phyloP scores from a whole-genome alignment of 257 asterid genomes.

The Solanum ossicruentum region DNA sequence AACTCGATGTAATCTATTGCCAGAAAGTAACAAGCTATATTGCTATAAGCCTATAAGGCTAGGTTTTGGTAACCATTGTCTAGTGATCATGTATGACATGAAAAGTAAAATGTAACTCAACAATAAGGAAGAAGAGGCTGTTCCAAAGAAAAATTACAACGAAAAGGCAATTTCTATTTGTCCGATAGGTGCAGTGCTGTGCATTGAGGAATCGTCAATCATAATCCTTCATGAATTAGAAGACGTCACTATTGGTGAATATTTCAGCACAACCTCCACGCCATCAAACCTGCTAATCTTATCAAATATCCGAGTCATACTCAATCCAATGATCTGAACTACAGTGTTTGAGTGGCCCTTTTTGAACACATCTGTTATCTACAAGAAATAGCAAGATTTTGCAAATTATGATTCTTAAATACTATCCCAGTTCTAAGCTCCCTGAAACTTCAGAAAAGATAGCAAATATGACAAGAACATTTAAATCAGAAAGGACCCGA shows the following conservation, averaged over 20 bases:
- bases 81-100: neutral
- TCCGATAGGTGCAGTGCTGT: neutral
- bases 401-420: neutral
- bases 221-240: neutral
- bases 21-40: neutral
- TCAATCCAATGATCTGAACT: constrained; percentile 43
- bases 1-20: neutral
- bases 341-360: constrained; percentile 46
- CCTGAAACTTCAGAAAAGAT: neutral
- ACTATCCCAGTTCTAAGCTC: neutral
- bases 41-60: neutral
- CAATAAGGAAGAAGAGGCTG: neutral
- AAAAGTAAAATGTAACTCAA: neutral
- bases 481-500: neutral
- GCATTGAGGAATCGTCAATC: neutral
- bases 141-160: neutral
- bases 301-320: constrained; percentile 18
- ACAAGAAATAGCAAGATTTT: constrained; percentile 10
- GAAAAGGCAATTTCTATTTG: neutral
- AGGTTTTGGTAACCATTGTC: neutral
- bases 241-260: constrained; percentile 18
- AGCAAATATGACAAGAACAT: neutral
- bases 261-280: constrained; percentile 24
- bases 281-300: constrained; percentile 27
- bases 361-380: constrained; percentile 45